A percentile compares a stretch with the other conserved stretches of the same genome.
phyloP scores from a whole-genome alignment of 345 rosid genomes.

The Balakata baccata region DNA sequence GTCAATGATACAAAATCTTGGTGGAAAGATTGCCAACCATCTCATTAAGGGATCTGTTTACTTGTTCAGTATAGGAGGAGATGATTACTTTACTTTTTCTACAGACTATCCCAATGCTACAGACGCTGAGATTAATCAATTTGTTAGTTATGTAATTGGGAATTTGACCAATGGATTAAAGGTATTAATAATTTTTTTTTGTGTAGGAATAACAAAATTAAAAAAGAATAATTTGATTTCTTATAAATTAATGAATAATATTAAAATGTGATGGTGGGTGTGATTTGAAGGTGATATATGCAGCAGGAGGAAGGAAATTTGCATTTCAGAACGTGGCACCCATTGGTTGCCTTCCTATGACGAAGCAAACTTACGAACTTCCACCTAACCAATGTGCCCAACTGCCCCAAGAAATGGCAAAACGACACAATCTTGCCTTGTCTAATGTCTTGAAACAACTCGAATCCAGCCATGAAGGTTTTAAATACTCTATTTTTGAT shows the following conservation, averaged over 20 bases:
- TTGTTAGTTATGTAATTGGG: neutral
- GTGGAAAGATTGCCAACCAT: neutral
- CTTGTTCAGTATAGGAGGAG: neutral
- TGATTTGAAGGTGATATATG: neutral
- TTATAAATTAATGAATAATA: too few species aligned
- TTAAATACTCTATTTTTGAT: neutral
- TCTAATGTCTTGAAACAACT: neutral
- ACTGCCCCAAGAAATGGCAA: neutral
- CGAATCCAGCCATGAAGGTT: neutral
- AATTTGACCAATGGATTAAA: neutral
- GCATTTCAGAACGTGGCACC: neutral
- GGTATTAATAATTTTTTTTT: neutral
- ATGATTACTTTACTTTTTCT: neutral
- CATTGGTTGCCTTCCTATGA: neutral
- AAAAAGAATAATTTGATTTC: too few species aligned
- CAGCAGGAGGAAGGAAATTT: neutral
- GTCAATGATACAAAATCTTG: neutral
- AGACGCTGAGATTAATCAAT: neutral
- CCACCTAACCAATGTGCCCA: neutral
- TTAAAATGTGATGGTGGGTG: neutral
- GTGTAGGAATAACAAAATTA: too few species aligned
- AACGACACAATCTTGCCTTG: neutral
- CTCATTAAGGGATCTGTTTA: neutral
- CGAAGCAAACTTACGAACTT: neutral
- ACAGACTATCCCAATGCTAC: neutral